A percentile compares a stretch with the other conserved stretches of the same genome.
phyloP scores from a whole-genome alignment of 768 basidiomycete species.

The Rhizopogon roseolus region DNA sequence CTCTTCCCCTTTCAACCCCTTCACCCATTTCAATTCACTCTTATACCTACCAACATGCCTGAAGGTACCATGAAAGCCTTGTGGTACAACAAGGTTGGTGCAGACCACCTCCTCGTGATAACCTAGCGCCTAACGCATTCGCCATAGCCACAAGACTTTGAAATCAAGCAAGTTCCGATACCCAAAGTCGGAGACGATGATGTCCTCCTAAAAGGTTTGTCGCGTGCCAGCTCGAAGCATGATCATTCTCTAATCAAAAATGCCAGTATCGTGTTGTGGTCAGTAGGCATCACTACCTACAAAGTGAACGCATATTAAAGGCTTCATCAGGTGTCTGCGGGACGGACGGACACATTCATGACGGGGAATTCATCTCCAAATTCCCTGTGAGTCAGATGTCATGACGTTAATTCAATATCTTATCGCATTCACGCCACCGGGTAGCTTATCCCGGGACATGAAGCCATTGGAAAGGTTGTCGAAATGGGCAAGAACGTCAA shows the following conservation, averaged over 20 bases:
- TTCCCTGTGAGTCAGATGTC: constrained; percentile 38
- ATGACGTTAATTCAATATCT: constrained; percentile 14
- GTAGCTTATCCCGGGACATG: constrained; percentile 71
- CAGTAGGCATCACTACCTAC: neutral
- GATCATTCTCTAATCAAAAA: neutral
- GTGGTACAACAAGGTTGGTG: constrained; percentile 60
- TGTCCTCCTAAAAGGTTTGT: constrained; percentile 66
- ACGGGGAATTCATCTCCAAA: constrained; percentile 61
- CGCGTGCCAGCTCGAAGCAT: neutral
- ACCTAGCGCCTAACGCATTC: constrained; percentile 8
- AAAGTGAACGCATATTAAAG: neutral
- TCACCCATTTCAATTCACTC: neutral
- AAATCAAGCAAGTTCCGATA: constrained; percentile 62
- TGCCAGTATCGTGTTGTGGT: neutral
- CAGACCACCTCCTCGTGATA: neutral
- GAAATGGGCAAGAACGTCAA: constrained; percentile 78
- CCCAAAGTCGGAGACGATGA: constrained; percentile 65
- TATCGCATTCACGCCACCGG: constrained; percentile 3
- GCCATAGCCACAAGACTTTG: constrained; percentile 58
- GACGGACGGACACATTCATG: constrained; percentile 60
- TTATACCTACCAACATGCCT: constrained; percentile 33
- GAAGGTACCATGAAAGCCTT: constrained; percentile 70
- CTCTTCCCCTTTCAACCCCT: constrained; percentile 4
- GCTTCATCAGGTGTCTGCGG: constrained; percentile 46
- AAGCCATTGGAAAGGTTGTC: constrained; percentile 68